Conservation (phyloP, 352 stramenopile species). For the Aphanomyces astaci region DNA sequence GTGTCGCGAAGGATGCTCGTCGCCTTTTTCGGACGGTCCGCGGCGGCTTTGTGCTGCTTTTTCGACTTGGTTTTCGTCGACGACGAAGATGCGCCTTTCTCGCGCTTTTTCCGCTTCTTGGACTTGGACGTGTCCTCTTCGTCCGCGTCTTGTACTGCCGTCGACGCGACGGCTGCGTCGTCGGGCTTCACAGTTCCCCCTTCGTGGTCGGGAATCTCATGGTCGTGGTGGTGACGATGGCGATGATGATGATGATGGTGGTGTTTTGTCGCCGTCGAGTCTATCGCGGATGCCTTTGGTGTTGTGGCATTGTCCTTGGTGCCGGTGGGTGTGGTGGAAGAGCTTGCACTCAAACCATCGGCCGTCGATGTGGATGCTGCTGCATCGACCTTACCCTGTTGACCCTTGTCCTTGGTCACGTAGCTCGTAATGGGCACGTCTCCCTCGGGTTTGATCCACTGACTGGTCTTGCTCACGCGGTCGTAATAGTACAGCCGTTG, state of each 20-base stretch:
- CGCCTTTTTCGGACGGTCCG: neutral
- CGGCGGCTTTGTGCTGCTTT: slow-evolving; percentile 35
- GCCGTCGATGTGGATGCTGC: no score
- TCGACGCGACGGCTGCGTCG: neutral
- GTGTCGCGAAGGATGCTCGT: slow-evolving; percentile 81
- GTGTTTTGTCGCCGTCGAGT: slow-evolving; percentile 25
- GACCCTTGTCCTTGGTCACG: slow-evolving; percentile 22
- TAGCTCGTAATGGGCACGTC: slow-evolving; percentile 70
- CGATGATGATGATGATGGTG: slow-evolving; percentile 23
- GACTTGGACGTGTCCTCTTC: neutral
- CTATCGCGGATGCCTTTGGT: neutral
- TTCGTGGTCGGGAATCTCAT: no score
- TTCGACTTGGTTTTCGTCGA: slow-evolving; percentile 32
- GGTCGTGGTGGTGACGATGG: no score
- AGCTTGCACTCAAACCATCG: no score
- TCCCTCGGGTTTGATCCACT: slow-evolving; percentile 65
- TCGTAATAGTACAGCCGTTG: slow-evolving; percentile 83
- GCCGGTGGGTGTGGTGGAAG: slow-evolving; percentile 13
- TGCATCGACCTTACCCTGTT: slow-evolving; percentile 7
- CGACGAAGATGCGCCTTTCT: slow-evolving; percentile 30
- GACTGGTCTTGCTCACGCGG: slow-evolving; percentile 64
- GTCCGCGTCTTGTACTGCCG: neutral
- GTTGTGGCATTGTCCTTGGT: neutral
- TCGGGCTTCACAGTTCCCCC: no score
- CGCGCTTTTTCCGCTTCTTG: slow-evolving; percentile 39